Evolutionary conservation across 306 rosid species (phyloP).

Genomic region (Vicia faba): DNA sequence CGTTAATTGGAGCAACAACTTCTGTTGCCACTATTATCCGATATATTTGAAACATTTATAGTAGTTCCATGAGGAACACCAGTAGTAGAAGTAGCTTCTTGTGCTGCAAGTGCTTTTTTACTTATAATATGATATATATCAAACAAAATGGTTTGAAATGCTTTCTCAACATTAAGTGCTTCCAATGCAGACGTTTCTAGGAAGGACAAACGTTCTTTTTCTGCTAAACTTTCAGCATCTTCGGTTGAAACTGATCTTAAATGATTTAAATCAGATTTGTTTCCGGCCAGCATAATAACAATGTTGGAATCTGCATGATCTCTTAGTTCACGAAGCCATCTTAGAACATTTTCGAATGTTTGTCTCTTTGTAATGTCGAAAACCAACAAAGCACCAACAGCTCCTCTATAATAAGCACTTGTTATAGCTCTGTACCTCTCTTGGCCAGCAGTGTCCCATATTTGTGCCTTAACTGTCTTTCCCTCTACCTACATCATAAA

Average conservation of each 20-base stretch:
- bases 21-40: conserved; percentile 44
- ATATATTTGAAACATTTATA: conserved; percentile 55
- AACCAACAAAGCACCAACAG: conserved; percentile 74
- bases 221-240: conserved; percentile 69
- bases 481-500: conserved; percentile 65
- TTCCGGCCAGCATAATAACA: conserved; percentile 76
- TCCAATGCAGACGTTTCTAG: conserved; percentile 80
- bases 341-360: conserved; percentile 69
- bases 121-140: conserved; percentile 72
- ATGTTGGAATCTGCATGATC: conserved; percentile 81
- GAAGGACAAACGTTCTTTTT: conserved; percentile 62
- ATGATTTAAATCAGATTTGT: conserved; percentile 71
- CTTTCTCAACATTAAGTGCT: conserved; percentile 70
- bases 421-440: conserved; percentile 86
- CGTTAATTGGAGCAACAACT: conserved; percentile 68
- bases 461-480: conserved; percentile 83
- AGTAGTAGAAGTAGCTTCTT: conserved; percentile 58
- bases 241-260: conserved; percentile 60
- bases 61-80: conserved; percentile 73
- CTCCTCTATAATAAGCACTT: conserved; percentile 86
- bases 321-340: conserved; percentile 84
- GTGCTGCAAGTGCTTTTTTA: conserved; percentile 81
- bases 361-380: conserved; percentile 81
- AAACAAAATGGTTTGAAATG: conserved; percentile 72
- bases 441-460: conserved; percentile 94